Conservation (phyloP, 129 eudicot genomes). For the Flaveria linearis region DNA sequence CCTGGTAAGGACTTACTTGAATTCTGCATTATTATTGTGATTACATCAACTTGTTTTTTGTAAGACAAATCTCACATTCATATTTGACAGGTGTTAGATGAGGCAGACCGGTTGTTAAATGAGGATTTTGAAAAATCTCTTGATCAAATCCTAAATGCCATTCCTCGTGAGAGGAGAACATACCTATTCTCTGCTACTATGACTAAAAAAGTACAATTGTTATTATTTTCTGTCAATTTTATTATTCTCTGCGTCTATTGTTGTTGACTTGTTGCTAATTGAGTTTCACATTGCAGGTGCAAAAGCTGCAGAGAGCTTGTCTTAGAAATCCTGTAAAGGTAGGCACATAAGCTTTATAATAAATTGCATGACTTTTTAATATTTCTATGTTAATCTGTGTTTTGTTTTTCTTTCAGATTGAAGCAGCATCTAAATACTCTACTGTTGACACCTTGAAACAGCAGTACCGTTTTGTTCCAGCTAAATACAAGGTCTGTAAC, state of each 20-base stretch:
- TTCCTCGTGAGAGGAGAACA: constrained; percentile 85
- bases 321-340: constrained; percentile 87
- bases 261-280: neutral
- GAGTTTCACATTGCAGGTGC: constrained; percentile 51
- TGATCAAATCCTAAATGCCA: constrained; percentile 72
- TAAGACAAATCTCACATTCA: neutral
- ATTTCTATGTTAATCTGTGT: neutral
- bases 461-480: constrained; percentile 74
- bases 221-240: neutral
- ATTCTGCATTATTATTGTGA: neutral
- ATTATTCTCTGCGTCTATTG: neutral
- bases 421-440: constrained; percentile 82
- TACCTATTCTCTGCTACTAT: constrained; percentile 92
- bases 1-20: constrained; percentile 49
- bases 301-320: constrained; percentile 92
- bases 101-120: constrained; percentile 89
- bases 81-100: constrained; percentile 77
- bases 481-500: constrained; percentile 73
- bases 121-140: constrained; percentile 87
- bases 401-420: constrained; percentile 50
- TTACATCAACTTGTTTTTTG: neutral
- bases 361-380: neutral
- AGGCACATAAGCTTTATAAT: neutral
- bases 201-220: constrained; percentile 64
- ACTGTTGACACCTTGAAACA: constrained; percentile 91